phyloP scores from a whole-genome alignment of 495 filamentous ascomycete species.

The Trichoderma erinaceum region DNA sequence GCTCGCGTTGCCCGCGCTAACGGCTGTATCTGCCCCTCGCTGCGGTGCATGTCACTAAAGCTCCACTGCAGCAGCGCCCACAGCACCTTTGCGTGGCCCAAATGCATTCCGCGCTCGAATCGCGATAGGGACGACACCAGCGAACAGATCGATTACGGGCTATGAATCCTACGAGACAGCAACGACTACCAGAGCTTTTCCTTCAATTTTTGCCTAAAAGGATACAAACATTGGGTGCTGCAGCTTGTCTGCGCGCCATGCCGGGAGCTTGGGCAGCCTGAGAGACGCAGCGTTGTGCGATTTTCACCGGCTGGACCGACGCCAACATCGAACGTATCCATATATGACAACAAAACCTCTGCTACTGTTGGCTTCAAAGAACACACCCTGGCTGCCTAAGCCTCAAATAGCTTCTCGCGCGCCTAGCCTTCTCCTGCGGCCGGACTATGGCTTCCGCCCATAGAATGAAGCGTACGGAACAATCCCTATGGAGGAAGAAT shows the following conservation, averaged over 20 bases:
- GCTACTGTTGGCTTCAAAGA: neutral
- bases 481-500: neutral
- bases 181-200: too few relatives aligned
- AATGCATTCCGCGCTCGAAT: neutral
- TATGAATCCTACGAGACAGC: too few relatives aligned
- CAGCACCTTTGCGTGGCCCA: neutral
- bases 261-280: neutral
- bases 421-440: neutral
- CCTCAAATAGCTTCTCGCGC: neutral
- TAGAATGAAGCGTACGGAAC: neutral
- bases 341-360: neutral
- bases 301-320: neutral
- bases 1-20: neutral
- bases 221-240: neutral
- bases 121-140: neutral
- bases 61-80: neutral
- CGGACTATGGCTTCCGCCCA: neutral
- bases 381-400: neutral
- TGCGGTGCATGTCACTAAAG: conserved; percentile 6
- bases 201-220: neutral
- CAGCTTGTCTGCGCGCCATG: neutral
- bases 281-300: neutral
- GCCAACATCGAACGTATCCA: neutral
- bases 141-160: neutral
- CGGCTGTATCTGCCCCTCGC: neutral